Base-by-base conservation (phyloP, 116 monocot species). In the Phalaenopsis hybrid region DNA sequence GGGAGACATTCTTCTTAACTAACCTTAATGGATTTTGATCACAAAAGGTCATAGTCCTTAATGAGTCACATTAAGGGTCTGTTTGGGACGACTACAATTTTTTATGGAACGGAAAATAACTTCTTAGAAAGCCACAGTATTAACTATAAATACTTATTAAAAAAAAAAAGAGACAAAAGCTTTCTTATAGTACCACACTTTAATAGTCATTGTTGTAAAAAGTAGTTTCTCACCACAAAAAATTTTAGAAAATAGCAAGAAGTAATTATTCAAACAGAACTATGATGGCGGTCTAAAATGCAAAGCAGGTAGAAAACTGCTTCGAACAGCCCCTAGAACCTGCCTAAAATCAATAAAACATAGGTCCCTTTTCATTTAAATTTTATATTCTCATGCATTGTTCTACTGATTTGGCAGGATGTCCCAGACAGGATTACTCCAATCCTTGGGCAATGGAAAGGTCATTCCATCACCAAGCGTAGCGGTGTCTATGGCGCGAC, bases 401-500 rank as follows among this genome's bases (percentile, higher is more conserved):
- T 51, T 13, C 51, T 51, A 51, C 13, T 51, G 34, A 70, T 70
- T 37, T 81, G 49, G 73, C 87, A 91, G 90, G 86, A 82, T 52
- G 77, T 8, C 13, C 37, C 74, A 76, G 82, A 86, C 84, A 89
- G 87, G 78, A 46, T 95, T 86, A 61, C 79, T 79, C 88, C 88
- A 58, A 74, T 90, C 57, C 88, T 95, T 81, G 98, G 98, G 61
- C 80, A 82, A 83, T 98, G 95, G 98, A 79, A 93, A 85, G 95
- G 98, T 13, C 93, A 85, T 68, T 95, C 98, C 57, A 74, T 95
- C 57, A 98, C 98, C 20, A 98, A 92, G 80, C 86, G 98, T 41
- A 95, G 90, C 86, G 93, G 98, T 76, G 81, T 98, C 25, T 98
- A 98, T 85, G 98, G 98, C 74, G 91, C 94, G 59, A 98, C 98